Evolutionary conservation across 352 stramenopile genomes (phyloP).

Genomic region (Ophiocytium majus): DNA sequence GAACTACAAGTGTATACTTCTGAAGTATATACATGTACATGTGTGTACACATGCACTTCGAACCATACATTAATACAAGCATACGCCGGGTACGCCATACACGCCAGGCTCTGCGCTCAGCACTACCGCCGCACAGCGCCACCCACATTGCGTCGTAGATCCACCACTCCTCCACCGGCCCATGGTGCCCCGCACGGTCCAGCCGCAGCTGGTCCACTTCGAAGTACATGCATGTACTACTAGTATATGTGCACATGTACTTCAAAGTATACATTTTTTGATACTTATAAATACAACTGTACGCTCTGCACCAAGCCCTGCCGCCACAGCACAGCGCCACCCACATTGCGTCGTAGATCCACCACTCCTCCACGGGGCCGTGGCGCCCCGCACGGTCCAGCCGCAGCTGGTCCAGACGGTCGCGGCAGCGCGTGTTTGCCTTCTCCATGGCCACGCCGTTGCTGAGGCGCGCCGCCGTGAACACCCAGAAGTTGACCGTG

Average conservation of each 20-base stretch:
- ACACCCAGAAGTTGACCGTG: slow-evolving; percentile 52
- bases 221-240: too few species aligned
- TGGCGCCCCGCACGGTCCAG: slow-evolving; percentile 51
- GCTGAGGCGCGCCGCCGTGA: slow-evolving; percentile 39
- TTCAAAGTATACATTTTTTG: too few species aligned
- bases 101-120: too few species aligned
- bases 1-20: slow-evolving; percentile 40
- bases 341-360: slow-evolving; percentile 67
- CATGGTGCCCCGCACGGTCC: slow-evolving; percentile 49
- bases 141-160: slow-evolving; percentile 66
- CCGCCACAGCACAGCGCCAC: too few species aligned
- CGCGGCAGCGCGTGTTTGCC: slow-evolving; percentile 35
- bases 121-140: too few species aligned
- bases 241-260: too few species aligned
- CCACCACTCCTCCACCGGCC: slow-evolving; percentile 61
- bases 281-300: too few species aligned
- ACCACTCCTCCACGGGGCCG: slow-evolving; percentile 61
- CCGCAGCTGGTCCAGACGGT: slow-evolving; percentile 49
- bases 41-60: too few species aligned
- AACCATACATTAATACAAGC: too few species aligned
- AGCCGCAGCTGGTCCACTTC: slow-evolving; percentile 47
- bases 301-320: too few species aligned
- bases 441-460: slow-evolving; percentile 55
- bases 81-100: too few species aligned
- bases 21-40: too few species aligned